phyloP scores from a whole-genome alignment of 2,329 filamentous ascomycete genomes.

The Botrytis cinerea region DNA sequence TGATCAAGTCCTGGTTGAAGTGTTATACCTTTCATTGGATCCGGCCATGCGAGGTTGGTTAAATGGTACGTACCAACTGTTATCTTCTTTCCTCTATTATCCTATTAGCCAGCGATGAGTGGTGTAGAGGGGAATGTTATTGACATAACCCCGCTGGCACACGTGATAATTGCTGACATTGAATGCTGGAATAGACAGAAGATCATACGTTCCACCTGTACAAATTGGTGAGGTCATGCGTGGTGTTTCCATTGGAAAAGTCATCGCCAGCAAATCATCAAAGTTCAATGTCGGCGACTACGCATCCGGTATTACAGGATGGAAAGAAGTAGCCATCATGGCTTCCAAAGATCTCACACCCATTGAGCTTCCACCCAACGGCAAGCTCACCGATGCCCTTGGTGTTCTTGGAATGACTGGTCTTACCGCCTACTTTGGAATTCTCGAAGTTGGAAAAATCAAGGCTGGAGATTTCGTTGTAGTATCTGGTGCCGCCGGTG shows the following conservation, averaged over 20 bases:
- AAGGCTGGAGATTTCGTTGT: slow-evolving; percentile 73
- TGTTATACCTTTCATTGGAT: slow-evolving; percentile 68
- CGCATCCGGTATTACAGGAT: slow-evolving; percentile 58
- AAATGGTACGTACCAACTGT: slow-evolving; percentile 48
- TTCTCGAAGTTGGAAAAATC: slow-evolving; percentile 67
- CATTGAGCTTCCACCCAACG: slow-evolving; percentile 46
- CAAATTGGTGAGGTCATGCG: slow-evolving; percentile 70
- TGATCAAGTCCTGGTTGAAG: slow-evolving; percentile 63
- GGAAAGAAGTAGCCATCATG: slow-evolving; percentile 66
- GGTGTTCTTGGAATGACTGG: slow-evolving; percentile 67
- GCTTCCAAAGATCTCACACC: slow-evolving; percentile 51
- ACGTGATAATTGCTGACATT: slow-evolving; percentile 14
- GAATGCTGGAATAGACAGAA: slow-evolving; percentile 41
- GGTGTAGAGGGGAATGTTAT: background rate
- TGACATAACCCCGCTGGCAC: slow-evolving; percentile 1
- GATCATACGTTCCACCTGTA: slow-evolving; percentile 69
- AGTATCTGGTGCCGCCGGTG: slow-evolving; percentile 75
- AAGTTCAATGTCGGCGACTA: slow-evolving; percentile 59
- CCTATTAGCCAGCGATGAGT: slow-evolving; percentile 7
- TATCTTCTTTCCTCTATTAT: slow-evolving; percentile 6
- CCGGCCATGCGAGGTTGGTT: slow-evolving; percentile 78
- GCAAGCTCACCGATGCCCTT: slow-evolving; percentile 58
- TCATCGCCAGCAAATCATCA: slow-evolving; percentile 60
- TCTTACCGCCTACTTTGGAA: slow-evolving; percentile 75
- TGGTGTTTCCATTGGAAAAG: slow-evolving; percentile 59